These are phyloP conservation scores for Clonostachys rhizophaga DNA, from an alignment of 2,329 filamentous ascomycete genomes.

Conservation along the genomic window DNA sequence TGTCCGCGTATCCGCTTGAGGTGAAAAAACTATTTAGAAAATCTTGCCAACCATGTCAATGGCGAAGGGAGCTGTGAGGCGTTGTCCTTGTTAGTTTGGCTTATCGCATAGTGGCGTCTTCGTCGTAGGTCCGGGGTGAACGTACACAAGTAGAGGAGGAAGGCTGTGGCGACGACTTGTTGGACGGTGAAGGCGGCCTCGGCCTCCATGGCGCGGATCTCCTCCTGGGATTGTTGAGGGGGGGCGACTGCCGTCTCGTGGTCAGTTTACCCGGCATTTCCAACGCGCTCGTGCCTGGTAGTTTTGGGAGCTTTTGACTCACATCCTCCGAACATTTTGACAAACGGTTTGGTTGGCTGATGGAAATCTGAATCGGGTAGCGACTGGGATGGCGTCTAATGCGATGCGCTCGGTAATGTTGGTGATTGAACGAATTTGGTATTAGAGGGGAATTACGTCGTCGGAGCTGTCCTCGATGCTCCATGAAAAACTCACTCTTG, in stretches of 20 bases:
- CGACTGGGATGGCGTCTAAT: too few relatives aligned
- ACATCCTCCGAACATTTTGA: conserved; percentile 62
- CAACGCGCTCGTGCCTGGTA: neutral
- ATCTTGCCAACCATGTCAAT: conserved; percentile 45
- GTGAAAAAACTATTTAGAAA: conserved; percentile 21
- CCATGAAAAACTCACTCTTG: too few relatives aligned
- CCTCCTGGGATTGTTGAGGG: conserved; percentile 64
- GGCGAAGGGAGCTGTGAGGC: conserved; percentile 47
- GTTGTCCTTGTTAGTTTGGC: neutral
- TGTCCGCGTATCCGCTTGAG: too few relatives aligned
- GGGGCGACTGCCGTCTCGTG: conserved; percentile 47
- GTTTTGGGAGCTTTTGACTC: conserved; percentile 16
- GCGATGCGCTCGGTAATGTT: too few relatives aligned
- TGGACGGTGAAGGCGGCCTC: conserved; percentile 65
- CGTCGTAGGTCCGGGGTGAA: neutral
- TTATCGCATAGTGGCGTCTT: neutral
- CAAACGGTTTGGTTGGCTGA: too few relatives aligned
- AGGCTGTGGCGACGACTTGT: conserved; percentile 59
- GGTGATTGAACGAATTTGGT: too few relatives aligned
- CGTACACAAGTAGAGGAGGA: conserved; percentile 75
- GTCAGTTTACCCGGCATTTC: neutral
- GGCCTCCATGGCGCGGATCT: conserved; percentile 65
- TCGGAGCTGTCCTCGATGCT: too few relatives aligned
- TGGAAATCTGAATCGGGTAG: too few relatives aligned
- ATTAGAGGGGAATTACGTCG: too few relatives aligned